Conservation (phyloP, 2,329 filamentous ascomycete species). For the Aspergillus tamarii region DNA sequence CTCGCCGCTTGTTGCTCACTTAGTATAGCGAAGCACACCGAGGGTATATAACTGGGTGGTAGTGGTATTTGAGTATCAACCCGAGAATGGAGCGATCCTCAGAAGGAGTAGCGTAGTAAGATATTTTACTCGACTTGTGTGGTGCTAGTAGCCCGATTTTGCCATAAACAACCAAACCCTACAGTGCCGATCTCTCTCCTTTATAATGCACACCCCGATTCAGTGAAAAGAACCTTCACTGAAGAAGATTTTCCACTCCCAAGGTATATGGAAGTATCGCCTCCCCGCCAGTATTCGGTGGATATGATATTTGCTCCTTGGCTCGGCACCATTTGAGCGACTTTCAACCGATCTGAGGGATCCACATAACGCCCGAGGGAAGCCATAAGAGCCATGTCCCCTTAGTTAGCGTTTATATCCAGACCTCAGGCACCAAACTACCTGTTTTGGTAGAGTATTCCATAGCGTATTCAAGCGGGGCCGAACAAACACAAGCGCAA, state of each 20-base stretch:
- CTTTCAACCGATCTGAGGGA: background rate
- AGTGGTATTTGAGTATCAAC: no score
- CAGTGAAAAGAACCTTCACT: background rate
- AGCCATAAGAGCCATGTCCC: no score
- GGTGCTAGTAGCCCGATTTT: background rate
- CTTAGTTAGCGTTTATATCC: background rate
- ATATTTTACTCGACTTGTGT: no score
- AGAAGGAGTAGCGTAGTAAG: no score
- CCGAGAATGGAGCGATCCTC: no score
- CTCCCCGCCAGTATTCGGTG: no score
- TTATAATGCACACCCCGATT: background rate
- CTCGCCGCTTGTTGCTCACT: background rate
- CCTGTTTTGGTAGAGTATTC: background rate
- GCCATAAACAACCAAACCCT: background rate
- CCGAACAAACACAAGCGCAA: background rate
- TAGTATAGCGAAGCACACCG: background rate
- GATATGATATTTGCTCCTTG: background rate
- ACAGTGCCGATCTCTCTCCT: background rate
- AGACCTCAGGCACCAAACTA: background rate
- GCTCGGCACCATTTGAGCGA: background rate
- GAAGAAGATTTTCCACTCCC: no score
- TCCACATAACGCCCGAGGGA: no score
- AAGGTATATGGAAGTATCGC: no score
- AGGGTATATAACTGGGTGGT: background rate
- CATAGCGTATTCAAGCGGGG: no score